Evolutionary conservation across 768 basidiomycete genomes (phyloP), one percentile per base, ranked within the genome.

Genomic region (Lactarius hengduanensis): DNA sequence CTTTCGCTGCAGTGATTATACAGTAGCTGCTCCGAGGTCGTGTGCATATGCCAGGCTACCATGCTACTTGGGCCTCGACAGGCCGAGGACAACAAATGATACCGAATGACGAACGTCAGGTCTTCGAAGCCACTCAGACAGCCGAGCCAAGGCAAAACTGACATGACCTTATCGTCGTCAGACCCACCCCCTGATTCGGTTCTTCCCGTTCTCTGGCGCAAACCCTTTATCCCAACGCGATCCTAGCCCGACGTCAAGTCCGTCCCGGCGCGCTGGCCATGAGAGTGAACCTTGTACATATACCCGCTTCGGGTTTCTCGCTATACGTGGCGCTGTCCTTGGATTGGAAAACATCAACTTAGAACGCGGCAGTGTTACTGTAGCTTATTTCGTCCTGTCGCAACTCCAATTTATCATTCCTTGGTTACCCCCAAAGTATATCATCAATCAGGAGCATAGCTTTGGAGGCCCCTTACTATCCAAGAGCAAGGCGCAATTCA

Each of bases 141-240:
- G 55, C 32, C 28, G 20, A 34, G 8, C 18, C 15, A 56, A 11
- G 20, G 15, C 18, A 26, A 54, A 55, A 30, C 54, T 55, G 54
- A 30, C 28, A 55, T 20, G 55, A 56, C 22, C 22, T 28, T 53
- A 53, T 53, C 50, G 45, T 36, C 47, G 8, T 20, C 47, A 50
- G 22, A 18, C 26, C n/a, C 34, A 26, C 22, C 43, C 45, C 47
- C 18, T 38, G 18, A 40, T 57, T 38, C 34, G 45, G 32, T 58
- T 53, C 43, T 26, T 20, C 57, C 63, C 41, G 45, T 38, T 47
- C 20, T 26, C 4, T 58, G 63, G 63, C 63, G 63, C 57, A 47
- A 47, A 40, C 45, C 45, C 40, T 43, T 22, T 34, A 38, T 9
- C 50, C 11, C 59, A n/a, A 34, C 16, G 20, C n/a, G 28, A 41